Evolutionary conservation across 345 rosid genomes (phyloP), one percentile per base, ranked within the genome.

Genomic region (Theobroma cacao): DNA sequence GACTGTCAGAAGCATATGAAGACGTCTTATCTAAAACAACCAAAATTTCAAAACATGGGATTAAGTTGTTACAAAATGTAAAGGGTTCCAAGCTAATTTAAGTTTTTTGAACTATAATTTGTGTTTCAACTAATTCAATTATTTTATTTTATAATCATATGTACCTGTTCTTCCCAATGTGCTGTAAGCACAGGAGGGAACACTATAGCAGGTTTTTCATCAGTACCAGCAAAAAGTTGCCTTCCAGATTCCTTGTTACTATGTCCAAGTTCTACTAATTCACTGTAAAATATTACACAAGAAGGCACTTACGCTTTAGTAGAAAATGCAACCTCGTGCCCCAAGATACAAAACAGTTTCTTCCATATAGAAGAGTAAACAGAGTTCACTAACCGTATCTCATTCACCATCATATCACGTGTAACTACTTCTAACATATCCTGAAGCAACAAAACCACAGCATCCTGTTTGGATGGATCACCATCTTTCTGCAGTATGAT

Each of bases 141-240:
- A 43, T 59, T 62, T 24, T 47, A 28, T n/a, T 41, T 67, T 18
- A 17, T 47, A 2, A 28, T 38, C 2, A 38, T 2, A 72, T 24
- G 34, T 80, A 94, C 99, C 95, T 96, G 98, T 83, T 96, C 99
- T 80, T 89, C 95, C 99, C 98, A 96, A 41, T 89, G 95, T 64
- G 98, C 85, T 55, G 97, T 89, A 72, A 80, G 82, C 36, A 31
- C 83, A 30, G 98, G 98, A 76, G 99, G 99, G 87, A 89, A 92
- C 69, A 82, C 43, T 81, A 96, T 89, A 76, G 99, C 97, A 75
- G 98, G 97, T 81, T 87, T 93, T 70, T 92, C 84, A 75, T 86
- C 98, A 52, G 92, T 91, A 74, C 98, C 98, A 83, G 94, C 91
- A 89, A 96, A 96, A 70, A 96, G 89, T 85, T 96, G 98, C 86